phyloP scores from a whole-genome alignment of 2,329 filamentous ascomycete genomes.

The Xylaria sp. region DNA sequence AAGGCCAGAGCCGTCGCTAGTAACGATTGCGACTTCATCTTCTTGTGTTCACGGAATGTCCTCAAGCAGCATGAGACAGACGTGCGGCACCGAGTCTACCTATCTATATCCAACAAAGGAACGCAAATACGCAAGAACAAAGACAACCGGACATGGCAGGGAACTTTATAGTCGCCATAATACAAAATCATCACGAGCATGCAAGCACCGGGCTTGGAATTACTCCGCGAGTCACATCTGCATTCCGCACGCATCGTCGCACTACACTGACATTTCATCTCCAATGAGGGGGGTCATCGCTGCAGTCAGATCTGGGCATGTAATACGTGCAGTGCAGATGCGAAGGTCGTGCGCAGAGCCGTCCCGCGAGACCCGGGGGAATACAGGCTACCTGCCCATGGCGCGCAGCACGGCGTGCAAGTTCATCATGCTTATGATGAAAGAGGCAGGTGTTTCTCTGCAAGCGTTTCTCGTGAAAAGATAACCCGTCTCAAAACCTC shows the following conservation, averaged over 20 bases:
- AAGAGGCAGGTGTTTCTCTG: constrained; percentile 20
- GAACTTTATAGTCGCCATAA: constrained; percentile 8
- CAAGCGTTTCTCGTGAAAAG: background rate
- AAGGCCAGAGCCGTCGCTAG: constrained; percentile 26
- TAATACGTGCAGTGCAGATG: background rate
- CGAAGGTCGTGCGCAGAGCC: no score
- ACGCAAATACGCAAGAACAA: no score
- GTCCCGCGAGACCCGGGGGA: no score
- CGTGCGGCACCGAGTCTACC: no score
- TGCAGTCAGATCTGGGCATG: background rate
- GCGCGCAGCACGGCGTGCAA: background rate
- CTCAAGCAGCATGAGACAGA: constrained; percentile 10
- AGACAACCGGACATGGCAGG: no score
- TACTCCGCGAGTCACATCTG: constrained; percentile 13
- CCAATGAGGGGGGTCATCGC: background rate
- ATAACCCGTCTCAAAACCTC: background rate
- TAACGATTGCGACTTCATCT: constrained; percentile 28
- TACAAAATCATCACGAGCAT: constrained; percentile 6
- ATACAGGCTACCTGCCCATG: no score
- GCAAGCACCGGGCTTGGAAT: constrained; percentile 13
- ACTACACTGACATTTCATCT: background rate
- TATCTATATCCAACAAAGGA: constrained; percentile 1
- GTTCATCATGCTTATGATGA: constrained; percentile 9
- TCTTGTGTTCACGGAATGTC: constrained; percentile 4
- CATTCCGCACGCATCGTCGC: constrained; percentile 4